phyloP scores from a whole-genome alignment of 805 yeast species.

The Pichia ethanolica region DNA sequence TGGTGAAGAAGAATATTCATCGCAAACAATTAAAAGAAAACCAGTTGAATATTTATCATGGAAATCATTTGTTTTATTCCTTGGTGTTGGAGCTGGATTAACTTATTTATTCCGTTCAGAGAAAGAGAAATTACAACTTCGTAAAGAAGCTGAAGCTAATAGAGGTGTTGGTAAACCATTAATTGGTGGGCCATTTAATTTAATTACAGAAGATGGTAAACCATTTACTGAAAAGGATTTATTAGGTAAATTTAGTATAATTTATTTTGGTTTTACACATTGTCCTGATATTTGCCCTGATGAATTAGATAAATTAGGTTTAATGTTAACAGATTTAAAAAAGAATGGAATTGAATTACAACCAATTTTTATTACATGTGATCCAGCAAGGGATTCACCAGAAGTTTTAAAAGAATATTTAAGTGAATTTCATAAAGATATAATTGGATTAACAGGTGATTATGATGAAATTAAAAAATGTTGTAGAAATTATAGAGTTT shows the following conservation, averaged over 20 bases:
- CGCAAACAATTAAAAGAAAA: conserved; percentile 24
- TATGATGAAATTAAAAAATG: conserved; percentile 76
- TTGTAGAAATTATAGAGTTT: conserved; percentile 88
- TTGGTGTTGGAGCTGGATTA: conserved; percentile 62
- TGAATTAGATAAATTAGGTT: conserved; percentile 86
- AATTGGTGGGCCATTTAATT: conserved; percentile 82
- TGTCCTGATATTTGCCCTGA: conserved; percentile 99
- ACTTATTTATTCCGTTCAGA: conserved; percentile 69
- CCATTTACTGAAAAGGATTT: conserved; percentile 72
- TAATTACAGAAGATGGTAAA: conserved; percentile 64
- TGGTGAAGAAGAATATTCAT: conserved; percentile 38
- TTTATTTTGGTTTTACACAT: conserved; percentile 96
- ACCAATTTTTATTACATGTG: conserved; percentile 92
- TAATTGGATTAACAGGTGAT: conserved; percentile 86
- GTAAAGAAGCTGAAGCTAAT: conserved; percentile 75
- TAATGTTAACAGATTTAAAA: conserved; percentile 57
- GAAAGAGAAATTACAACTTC: conserved; percentile 64
- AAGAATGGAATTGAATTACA: conserved; percentile 54
- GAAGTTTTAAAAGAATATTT: conserved; percentile 77
- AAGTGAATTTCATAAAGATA: conserved; percentile 81
- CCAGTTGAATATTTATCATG: conserved; percentile 73
- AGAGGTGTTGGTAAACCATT: conserved; percentile 88
- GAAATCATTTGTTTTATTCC: conserved; percentile 67
- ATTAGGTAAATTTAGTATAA: conserved; percentile 67
- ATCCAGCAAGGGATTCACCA: conserved; percentile 91